phyloP scores from a whole-genome alignment of 164 flowering plant genomes.

The Aristolochia contorta region DNA sequence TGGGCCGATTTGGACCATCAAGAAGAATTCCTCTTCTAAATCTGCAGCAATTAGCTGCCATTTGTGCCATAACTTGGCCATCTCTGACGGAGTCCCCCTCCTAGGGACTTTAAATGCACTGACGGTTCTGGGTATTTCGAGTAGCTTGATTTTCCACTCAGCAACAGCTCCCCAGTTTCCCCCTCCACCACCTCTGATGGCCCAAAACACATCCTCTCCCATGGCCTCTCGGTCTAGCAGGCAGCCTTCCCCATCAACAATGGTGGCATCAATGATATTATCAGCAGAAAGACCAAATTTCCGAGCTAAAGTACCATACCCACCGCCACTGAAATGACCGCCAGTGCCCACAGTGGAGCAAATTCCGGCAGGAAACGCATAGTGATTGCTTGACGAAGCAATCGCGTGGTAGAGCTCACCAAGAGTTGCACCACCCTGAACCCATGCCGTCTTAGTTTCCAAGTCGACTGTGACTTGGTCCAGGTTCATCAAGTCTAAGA shows the following conservation, averaged over 20 bases:
- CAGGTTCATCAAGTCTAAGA: conserved; percentile 8
- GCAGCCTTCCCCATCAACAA: conserved; percentile 8
- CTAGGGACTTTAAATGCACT: conserved; percentile 6
- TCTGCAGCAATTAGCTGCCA: conserved; percentile 8
- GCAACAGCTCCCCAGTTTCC: conserved; percentile 10
- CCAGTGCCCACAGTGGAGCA: conserved; percentile 5
- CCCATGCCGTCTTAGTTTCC: conserved; percentile 2
- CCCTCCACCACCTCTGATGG: conserved; percentile 18
- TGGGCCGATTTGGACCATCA: conserved; percentile 3
- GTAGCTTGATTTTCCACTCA: conserved; percentile 9
- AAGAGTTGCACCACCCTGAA: conserved; percentile 1
- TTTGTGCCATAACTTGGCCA: conserved; percentile 1
- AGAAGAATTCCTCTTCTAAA: conserved; percentile 4
- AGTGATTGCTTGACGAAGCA: neutral
- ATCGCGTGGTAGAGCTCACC: conserved; percentile 3
- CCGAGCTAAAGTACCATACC: conserved; percentile 1
- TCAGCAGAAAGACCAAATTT: conserved; percentile 7
- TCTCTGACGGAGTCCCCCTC: neutral
- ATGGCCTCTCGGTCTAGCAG: conserved; percentile 11
- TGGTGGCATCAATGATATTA: conserved; percentile 12
- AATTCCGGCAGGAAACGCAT: conserved; percentile 5
- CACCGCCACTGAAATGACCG: conserved; percentile 8
- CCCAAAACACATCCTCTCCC: conserved; percentile 24
- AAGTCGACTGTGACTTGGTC: conserved; percentile 1
- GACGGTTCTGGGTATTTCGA: conserved; percentile 10